Evolutionary conservation across 106 monocot species (phyloP), one percentile per base, ranked within the genome.

Genomic region (Iris macrosiphon): DNA sequence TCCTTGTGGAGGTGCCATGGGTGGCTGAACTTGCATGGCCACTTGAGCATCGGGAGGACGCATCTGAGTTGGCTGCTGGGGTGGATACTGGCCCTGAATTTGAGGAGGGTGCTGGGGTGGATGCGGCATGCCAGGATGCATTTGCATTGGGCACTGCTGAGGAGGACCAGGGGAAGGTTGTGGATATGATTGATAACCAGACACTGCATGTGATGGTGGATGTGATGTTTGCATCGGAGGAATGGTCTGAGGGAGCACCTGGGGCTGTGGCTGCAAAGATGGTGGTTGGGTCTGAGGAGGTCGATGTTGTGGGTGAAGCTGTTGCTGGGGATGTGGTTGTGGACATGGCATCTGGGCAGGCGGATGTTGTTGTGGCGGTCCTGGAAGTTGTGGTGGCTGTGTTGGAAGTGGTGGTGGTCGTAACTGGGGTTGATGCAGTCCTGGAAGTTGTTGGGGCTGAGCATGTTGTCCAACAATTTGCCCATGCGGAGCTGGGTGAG

Each of bases 111-210:
- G 60, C 17, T 76, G 81, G 43, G 75, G n/a, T 18, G 70, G 73
- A 15, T 44, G 45, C 12, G 66, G 44, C 7, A 38, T 15, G 21
- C 60, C 68, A 41, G 62, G 78, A 31, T 75, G 52, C 40, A 70
- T 63, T 24, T 76, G 71, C 59, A 71, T 54, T 5, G 76, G 73
- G 18, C 32, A 72, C 55, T 90, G 84, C 21, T 70, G 73, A 35
- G 59, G 60, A 2, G 44, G 34, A 10, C 34, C 34, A 10, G 34
- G 34, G 10, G 4, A 6, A 60, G 72, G 60, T 35, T 81, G 86
- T 35, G 73, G 86, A 71, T 74, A 81, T 42, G 80, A 84, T n/a
- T 80, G 81, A 34, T 85, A 68, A 2, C 85, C 85, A 41, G 92
- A 49, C 10, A 83, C 79, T 12, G 75, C 49, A 55, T 66, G 75